Base-by-base conservation (phyloP, 2,329 filamentous ascomycete genomes). In the Pseudocercospora fijiensis region DNA sequence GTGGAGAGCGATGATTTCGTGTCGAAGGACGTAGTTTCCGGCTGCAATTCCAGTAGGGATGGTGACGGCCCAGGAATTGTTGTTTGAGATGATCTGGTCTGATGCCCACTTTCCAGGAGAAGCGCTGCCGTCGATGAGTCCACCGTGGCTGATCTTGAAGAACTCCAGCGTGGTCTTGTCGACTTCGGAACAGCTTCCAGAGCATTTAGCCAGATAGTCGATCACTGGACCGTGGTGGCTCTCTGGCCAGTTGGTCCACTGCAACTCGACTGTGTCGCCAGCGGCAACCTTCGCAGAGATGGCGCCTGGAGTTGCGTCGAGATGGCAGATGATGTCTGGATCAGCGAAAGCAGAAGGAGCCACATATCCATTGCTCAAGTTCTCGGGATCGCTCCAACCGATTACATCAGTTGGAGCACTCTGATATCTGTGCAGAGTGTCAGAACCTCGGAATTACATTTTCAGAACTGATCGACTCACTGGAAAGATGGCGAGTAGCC, bases 211-310 rank as follows among this genome's bases (percentile, higher is more conserved):
- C 11, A 89, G 77, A 78, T 89, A 89, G 74, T 83, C 83, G 64
- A 89, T 80, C 67, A 89, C 82, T 11, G 87, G 86, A 1, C 86
- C 86, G 69, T 86, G 81, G 78, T 90, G 85, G 57, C 81, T 83
- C 9, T 83, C 79, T n/a, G 88, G 87, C 88, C 88, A 90, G 16
- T 78, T 78, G 63, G 81, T 84, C 88, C 88, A 90, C 70, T 85
- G 81, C 30, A 90, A 76, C 58, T 84, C 80, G 66, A 91, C 75
- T 1, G 78, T 80, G 62, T 80, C 80, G 65, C 88, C 88, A 11
- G 87, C 88, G 16, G 81, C 78, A 43, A 89, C 83, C n/a, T 82
- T 77, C 18, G 83, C 85, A 66, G 81, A 79, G 62, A 81, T 78
- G 16, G 76, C 70, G 43, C 81, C 84, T n/a, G 82, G 80, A 28